phyloP scores from a whole-genome alignment of 257 asterid genomes.

The Euphrasia confusa region DNA sequence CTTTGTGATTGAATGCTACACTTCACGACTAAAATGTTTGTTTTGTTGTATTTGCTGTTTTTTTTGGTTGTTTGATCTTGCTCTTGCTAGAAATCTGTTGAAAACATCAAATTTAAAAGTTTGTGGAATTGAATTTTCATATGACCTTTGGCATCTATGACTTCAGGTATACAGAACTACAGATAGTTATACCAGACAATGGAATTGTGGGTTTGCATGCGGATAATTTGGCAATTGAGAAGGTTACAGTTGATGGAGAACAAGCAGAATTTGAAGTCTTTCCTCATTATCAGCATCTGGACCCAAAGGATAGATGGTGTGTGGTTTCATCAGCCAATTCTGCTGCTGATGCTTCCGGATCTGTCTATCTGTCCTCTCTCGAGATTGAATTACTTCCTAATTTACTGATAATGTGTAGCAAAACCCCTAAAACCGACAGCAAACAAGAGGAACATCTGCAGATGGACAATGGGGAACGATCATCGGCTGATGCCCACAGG shows the following conservation, averaged over 20 bases:
- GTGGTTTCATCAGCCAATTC: conserved; percentile 86
- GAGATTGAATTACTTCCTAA: conserved; percentile 83
- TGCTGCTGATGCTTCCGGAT: conserved; percentile 99
- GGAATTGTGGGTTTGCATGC: conserved; percentile 97
- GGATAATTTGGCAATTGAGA: conserved; percentile 89
- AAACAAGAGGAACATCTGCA: conserved; percentile 37
- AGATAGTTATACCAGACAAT: conserved; percentile 77
- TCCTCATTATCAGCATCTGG: conserved; percentile 85
- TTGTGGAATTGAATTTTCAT: conserved; percentile 6
- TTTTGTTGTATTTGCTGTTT: conserved; percentile 9
- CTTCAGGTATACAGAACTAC: conserved; percentile 88
- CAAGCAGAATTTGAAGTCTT: conserved; percentile 84
- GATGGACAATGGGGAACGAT: conserved; percentile 45
- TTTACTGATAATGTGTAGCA: conserved; percentile 91
- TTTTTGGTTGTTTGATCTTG: conserved; percentile 3
- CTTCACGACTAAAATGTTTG: conserved; percentile 11
- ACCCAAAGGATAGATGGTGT: conserved; percentile 91
- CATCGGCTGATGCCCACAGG: conserved; percentile 55
- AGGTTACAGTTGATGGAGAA: conserved; percentile 89
- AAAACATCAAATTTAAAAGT: background rate
- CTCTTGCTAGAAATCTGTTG: conserved; percentile 9
- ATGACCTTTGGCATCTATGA: conserved; percentile 24
- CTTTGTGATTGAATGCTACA: conserved; percentile 7
- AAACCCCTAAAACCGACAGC: conserved; percentile 43
- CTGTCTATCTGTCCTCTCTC: conserved; percentile 80